These are phyloP conservation scores for Saturnispora silvae DNA, from an alignment of 805 yeast species.

Conservation along the genomic window DNA sequence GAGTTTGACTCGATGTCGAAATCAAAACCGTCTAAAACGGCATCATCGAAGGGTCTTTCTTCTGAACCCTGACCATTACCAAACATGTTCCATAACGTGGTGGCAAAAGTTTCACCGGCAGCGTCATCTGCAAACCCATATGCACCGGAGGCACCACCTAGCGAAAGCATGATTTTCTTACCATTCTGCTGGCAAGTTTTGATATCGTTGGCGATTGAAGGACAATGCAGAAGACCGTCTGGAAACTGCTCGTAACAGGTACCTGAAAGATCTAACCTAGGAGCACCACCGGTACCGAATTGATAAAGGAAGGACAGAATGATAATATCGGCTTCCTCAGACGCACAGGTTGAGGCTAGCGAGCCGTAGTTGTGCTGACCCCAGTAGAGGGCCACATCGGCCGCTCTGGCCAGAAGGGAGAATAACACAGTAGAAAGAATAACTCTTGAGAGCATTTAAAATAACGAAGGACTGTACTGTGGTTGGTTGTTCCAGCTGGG, in stretches of 20 bases:
- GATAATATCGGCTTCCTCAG: slow-evolving; percentile 60
- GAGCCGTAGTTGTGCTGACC: slow-evolving; percentile 73
- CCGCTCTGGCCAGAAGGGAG: slow-evolving; percentile 10
- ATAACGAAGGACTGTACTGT: no score
- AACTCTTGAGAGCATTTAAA: slow-evolving; percentile 7
- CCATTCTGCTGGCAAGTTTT: slow-evolving; percentile 68
- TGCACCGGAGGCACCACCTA: slow-evolving; percentile 61
- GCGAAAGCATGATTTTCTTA: slow-evolving; percentile 63
- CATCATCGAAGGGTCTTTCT: slow-evolving; percentile 53
- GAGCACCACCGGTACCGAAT: slow-evolving; percentile 39
- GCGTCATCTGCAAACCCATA: slow-evolving; percentile 43
- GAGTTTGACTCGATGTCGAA: slow-evolving; percentile 57
- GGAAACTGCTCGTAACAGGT: slow-evolving; percentile 31
- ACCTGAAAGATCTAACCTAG: slow-evolving; percentile 47
- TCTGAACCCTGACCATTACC: slow-evolving; percentile 40
- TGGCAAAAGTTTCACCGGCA: slow-evolving; percentile 52
- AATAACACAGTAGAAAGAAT: slow-evolving; percentile 2
- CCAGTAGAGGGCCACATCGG: slow-evolving; percentile 76
- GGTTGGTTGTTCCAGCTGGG: no score
- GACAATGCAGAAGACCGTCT: slow-evolving; percentile 34
- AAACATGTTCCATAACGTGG: slow-evolving; percentile 50
- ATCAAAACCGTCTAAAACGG: slow-evolving; percentile 78
- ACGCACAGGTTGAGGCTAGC: slow-evolving; percentile 51
- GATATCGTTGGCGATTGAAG: slow-evolving; percentile 49
- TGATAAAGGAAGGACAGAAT: slow-evolving; percentile 58